A percentile compares a stretch with the other conserved stretches of the same genome.
Conservation (phyloP, 768 basidiomycete species). For the Russula emetica region DNA sequence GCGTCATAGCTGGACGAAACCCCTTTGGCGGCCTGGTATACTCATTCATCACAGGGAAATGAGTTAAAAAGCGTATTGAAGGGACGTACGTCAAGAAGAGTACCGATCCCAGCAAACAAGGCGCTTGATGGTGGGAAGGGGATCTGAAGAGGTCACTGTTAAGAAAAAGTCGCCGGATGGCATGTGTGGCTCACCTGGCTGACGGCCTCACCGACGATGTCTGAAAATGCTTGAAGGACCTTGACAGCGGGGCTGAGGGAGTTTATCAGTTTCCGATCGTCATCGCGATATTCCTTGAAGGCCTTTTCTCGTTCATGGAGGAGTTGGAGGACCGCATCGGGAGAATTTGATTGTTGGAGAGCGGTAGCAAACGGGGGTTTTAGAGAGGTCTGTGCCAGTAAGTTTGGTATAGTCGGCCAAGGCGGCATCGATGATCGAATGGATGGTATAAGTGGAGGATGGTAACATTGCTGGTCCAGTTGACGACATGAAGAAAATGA, state of each 20-base stretch:
- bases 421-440: neutral
- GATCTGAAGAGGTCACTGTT: neutral
- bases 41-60: neutral
- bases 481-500: neutral
- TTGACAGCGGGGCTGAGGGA: neutral
- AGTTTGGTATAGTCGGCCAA: neutral
- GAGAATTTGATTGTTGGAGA: neutral
- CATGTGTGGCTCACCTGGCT: neutral
- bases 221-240: neutral
- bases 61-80: no score
- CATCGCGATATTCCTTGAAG: neutral
- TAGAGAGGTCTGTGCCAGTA: neutral
- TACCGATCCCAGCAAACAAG: neutral
- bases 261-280: neutral
- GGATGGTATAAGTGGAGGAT: neutral
- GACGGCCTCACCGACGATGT: neutral
- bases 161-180: neutral
- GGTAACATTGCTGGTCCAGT: neutral
- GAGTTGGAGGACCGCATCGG: neutral
- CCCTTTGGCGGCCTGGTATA: neutral
- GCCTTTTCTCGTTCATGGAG: neutral
- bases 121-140: neutral
- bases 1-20: neutral
- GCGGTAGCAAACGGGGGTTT: neutral
- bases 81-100: slow-evolving; percentile 1